Evolutionary conservation across 129 eudicot species (phyloP).

Genomic region (Escallonia herrerae): DNA sequence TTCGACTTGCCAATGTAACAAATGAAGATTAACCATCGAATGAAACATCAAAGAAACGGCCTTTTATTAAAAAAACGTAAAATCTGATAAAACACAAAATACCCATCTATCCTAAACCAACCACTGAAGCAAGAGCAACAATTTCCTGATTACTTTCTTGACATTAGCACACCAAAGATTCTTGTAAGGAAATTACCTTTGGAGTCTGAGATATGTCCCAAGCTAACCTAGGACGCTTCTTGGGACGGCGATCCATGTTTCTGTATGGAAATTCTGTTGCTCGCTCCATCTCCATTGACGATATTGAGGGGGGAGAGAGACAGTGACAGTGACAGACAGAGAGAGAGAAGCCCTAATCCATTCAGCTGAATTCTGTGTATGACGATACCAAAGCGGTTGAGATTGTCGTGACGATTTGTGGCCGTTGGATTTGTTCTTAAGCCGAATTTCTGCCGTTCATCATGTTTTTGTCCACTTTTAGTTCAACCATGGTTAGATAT

Average conservation of each 20-base stretch:
- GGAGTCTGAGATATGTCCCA: constrained; percentile 33
- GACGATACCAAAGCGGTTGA: not conserved
- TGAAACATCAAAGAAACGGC: not conserved
- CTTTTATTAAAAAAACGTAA: not conserved
- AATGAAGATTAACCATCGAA: not conserved
- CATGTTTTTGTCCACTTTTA: too few relatives aligned
- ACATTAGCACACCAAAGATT: not conserved
- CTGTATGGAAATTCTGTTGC: constrained; percentile 7
- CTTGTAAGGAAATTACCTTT: constrained; percentile 20
- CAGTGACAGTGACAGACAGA: not conserved
- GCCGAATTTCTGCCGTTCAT: not conserved
- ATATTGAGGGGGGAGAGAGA: not conserved
- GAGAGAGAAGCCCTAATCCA: not conserved
- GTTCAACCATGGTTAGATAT: not conserved
- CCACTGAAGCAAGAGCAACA: not conserved
- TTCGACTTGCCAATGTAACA: not conserved
- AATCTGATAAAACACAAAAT: not conserved
- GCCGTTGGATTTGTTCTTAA: not conserved
- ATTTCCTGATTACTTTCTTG: too few relatives aligned
- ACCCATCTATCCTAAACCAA: not conserved
- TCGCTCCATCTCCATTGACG: constrained; percentile 20
- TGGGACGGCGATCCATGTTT: constrained; percentile 37
- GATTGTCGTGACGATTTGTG: not conserved
- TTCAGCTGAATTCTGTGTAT: not conserved
- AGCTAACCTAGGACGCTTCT: constrained; percentile 36